Evolutionary conservation across 208 protist genomes (phyloP).

Genomic region (Blechomonas ayalai): DNA sequence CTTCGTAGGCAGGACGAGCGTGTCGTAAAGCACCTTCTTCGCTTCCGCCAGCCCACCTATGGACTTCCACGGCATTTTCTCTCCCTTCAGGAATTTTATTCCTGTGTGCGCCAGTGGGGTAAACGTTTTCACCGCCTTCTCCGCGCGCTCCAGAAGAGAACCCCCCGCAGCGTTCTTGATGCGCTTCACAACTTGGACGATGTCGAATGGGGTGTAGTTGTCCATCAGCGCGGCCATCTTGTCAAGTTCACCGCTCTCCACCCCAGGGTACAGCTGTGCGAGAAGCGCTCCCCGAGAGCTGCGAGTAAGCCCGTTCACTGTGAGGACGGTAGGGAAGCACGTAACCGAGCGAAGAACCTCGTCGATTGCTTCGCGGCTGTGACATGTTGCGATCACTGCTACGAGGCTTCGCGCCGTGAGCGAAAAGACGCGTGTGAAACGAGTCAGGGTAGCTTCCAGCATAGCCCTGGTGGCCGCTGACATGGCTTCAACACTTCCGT

Average conservation of each 20-base stretch:
- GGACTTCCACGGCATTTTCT: constrained; percentile 60
- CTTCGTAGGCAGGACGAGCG: constrained; percentile 92
- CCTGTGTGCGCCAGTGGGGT: constrained; percentile 78
- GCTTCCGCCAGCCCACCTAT: constrained; percentile 90
- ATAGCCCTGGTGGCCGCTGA: constrained; percentile 44
- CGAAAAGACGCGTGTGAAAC: constrained; percentile 27
- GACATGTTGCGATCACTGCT: constrained; percentile 64
- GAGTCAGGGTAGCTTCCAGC: constrained; percentile 44
- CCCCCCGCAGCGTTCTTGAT: constrained; percentile 16
- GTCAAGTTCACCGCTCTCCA: constrained; percentile 20
- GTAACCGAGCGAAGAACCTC: constrained; percentile 49
- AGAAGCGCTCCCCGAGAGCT: constrained; percentile 37
- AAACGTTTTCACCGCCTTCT: constrained; percentile 37
- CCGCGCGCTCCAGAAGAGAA: constrained; percentile 12
- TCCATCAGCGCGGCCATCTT: constrained; percentile 53
- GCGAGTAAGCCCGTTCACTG: constrained; percentile 53
- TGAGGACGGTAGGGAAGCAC: constrained; percentile 54
- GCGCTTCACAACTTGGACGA: constrained; percentile 41
- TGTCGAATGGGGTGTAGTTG: constrained; percentile 89
- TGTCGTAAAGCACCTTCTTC: constrained; percentile 93
- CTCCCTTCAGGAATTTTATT: constrained; percentile 69
- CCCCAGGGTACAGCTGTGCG: constrained; percentile 43
- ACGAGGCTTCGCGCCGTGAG: constrained; percentile 18
- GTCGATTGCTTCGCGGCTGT: constrained; percentile 56
- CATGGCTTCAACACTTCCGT: constrained; percentile 53